phyloP scores from a whole-genome alignment of 257 asterid genomes.

The Sherardia arvensis region DNA sequence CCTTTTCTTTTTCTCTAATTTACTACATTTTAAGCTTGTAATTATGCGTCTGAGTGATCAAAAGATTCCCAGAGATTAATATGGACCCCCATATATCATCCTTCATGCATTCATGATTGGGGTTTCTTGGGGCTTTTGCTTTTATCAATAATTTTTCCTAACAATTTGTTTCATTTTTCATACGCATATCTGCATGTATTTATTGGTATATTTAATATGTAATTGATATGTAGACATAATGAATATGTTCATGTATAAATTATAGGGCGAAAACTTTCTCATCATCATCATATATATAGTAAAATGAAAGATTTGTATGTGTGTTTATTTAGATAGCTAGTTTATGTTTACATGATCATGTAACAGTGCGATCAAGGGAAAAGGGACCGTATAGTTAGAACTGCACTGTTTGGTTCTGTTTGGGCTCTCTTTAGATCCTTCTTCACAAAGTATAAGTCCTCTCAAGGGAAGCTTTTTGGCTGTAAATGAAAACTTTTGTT shows the following conservation, averaged over 20 bases:
- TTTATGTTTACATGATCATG: background rate
- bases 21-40: background rate
- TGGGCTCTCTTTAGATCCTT: constrained; percentile 38
- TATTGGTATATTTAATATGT: too few species aligned
- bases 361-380: background rate
- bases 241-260: too few species aligned
- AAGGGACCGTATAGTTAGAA: background rate
- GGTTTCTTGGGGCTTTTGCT: constrained; percentile 36
- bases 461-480: constrained; percentile 36
- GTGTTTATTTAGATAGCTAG: too few species aligned
- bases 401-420: background rate
- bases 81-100: constrained; percentile 40
- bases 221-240: too few species aligned
- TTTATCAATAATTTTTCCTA: too few species aligned
- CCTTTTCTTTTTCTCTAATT: background rate
- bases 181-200: too few species aligned
- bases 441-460: constrained; percentile 44
- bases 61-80: constrained; percentile 39
- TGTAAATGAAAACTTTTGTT: constrained; percentile 32
- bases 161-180: too few species aligned
- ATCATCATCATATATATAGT: too few species aligned
- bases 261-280: too few species aligned
- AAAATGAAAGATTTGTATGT: too few species aligned
- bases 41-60: constrained; percentile 8
- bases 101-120: constrained; percentile 52